These are phyloP conservation scores for Pseudisothecium myosuroides DNA, from an alignment of 225 moss, liverwort and hornwort genomes.

Conservation along the genomic window DNA sequence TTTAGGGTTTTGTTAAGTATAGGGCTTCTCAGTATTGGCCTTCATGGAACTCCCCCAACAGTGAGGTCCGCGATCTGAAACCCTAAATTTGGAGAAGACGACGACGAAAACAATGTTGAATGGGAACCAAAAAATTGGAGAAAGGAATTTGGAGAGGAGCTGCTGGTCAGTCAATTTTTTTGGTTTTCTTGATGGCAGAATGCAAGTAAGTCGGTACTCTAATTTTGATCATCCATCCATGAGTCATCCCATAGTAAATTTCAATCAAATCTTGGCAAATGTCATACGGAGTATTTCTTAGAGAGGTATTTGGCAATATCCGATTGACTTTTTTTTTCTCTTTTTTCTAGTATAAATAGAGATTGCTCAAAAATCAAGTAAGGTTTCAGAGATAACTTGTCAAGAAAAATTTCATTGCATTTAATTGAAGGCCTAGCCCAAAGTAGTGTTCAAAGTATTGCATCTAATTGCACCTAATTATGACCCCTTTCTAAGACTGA, in stretches of 20 bases:
- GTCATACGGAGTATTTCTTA: neutral
- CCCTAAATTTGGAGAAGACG: neutral
- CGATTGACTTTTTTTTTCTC: rapidly evolving
- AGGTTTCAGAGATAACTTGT: neutral
- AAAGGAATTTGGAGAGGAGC: neutral
- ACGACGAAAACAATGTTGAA: neutral
- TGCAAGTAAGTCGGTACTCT: neutral
- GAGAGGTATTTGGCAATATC: neutral
- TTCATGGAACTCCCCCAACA: neutral
- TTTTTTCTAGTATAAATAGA: neutral
- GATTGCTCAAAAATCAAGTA: rapidly evolving
- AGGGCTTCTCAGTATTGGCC: neutral
- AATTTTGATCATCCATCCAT: neutral
- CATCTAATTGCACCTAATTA: neutral
- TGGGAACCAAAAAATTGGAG: too few species aligned
- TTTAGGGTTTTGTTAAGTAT: neutral
- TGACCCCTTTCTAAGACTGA: rapidly evolving
- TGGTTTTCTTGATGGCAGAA: neutral
- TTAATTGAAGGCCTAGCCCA: neutral
- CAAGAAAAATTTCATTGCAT: rapidly evolving
- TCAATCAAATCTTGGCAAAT: neutral
- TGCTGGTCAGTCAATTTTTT: neutral
- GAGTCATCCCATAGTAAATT: neutral
- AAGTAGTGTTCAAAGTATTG: neutral
- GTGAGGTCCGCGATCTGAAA: neutral